Evolutionary conservation across 2,329 filamentous ascomycete species (phyloP).

Genomic region (Arachnopeziza araneosa): DNA sequence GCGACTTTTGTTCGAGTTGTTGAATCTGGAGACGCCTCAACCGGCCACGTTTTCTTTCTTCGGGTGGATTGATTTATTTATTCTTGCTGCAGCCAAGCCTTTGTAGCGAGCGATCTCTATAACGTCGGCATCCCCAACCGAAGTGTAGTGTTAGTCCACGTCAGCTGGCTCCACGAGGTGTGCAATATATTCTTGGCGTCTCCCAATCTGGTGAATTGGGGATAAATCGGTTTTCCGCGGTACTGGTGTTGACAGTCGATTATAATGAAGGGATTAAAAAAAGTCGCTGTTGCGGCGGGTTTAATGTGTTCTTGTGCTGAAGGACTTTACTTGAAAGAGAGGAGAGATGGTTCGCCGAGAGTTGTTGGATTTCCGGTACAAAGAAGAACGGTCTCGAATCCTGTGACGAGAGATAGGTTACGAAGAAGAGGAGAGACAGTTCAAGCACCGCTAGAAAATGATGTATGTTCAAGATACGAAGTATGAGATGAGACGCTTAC

Average conservation of each 20-base stretch:
- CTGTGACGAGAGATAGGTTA: slow-evolving; percentile 30
- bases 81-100: background rate
- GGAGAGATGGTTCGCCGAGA: slow-evolving; percentile 24
- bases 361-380: slow-evolving; percentile 29
- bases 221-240: background rate
- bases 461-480: slow-evolving; percentile 36
- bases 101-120: background rate
- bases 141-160: background rate
- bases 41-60: background rate
- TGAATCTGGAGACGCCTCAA: background rate
- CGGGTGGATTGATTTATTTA: background rate
- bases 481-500: slow-evolving; percentile 17
- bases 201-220: background rate
- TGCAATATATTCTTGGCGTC: background rate
- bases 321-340: slow-evolving; percentile 24
- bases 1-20: background rate
- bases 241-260: background rate
- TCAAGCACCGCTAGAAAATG: slow-evolving; percentile 47
- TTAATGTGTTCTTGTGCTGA: slow-evolving; percentile 25
- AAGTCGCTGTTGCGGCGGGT: slow-evolving; percentile 22
- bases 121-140: background rate
- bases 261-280: slow-evolving; percentile 24
- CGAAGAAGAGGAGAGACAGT: slow-evolving; percentile 41
- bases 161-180: background rate
- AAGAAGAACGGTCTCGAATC: slow-evolving; percentile 23